A percentile compares a stretch with the other conserved stretches of the same genome.
Conservation (phyloP, 352 stramenopile genomes). For the Lagenidium giganteum region DNA sequence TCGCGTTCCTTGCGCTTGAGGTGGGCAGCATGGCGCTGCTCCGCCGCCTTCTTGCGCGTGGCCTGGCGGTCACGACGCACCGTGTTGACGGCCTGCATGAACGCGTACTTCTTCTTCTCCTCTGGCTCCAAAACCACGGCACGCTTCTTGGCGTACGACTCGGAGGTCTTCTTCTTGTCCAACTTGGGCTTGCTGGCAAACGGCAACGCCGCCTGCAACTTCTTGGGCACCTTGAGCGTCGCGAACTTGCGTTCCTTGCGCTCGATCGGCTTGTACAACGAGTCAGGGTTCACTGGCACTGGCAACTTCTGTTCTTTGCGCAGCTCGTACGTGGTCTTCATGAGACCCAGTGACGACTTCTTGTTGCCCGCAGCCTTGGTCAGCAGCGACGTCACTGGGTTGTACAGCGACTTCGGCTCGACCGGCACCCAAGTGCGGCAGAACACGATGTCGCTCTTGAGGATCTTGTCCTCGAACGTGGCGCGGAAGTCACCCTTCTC, state of each 20-base stretch:
- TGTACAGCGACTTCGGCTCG: slow-evolving; percentile 96
- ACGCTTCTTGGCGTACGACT: slow-evolving; percentile 81
- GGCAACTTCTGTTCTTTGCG: slow-evolving; percentile 91
- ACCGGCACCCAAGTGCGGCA: slow-evolving; percentile 98
- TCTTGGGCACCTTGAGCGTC: slow-evolving; percentile 89
- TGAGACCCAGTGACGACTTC: slow-evolving; percentile 46
- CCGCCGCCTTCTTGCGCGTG: slow-evolving; percentile 88
- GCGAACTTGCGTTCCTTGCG: slow-evolving; percentile 89
- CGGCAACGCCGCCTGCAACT: slow-evolving; percentile 91
- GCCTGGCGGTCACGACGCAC: slow-evolving; percentile 94
- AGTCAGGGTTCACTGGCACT: slow-evolving; percentile 95
- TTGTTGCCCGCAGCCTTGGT: slow-evolving; percentile 37
- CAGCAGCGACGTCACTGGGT: slow-evolving; percentile 88
- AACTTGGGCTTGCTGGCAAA: slow-evolving; percentile 96
- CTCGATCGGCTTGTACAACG: slow-evolving; percentile 96
- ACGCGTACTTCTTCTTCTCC: slow-evolving; percentile 92
- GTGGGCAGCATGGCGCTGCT: slow-evolving; percentile 73
- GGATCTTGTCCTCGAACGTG: slow-evolving; percentile 99
- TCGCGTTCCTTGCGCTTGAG: slow-evolving; percentile 89
- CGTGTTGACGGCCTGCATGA: slow-evolving; percentile 94
- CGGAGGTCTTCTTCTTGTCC: slow-evolving; percentile 68
- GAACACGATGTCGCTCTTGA: slow-evolving; percentile 98
- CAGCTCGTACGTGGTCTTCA: slow-evolving; percentile 93
- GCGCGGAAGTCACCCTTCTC: slow-evolving; percentile 93
- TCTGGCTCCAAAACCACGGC: slow-evolving; percentile 92